Percentiles rank a stretch among this genome's conserved stretches.
phyloP scores from a whole-genome alignment of 768 basidiomycete genomes.

The Nevesoporus exiguus region DNA sequence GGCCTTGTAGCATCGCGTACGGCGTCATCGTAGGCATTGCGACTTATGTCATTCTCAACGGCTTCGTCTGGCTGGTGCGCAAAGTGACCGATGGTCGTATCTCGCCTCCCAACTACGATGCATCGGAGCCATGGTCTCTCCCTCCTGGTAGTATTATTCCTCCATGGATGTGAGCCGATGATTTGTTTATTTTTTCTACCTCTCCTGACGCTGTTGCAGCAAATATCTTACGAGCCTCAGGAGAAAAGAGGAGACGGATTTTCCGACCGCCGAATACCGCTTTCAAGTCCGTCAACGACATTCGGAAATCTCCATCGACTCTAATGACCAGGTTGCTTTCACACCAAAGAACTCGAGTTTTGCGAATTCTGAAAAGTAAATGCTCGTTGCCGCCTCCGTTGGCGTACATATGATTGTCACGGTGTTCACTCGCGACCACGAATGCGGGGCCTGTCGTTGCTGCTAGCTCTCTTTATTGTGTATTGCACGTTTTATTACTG shows the following conservation, averaged over 20 bases:
- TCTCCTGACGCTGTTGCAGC: constrained; percentile 12
- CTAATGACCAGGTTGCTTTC: constrained; percentile 24
- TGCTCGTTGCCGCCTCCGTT: background rate
- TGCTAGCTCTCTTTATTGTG: constrained; percentile 27
- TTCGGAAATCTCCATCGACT: constrained; percentile 33
- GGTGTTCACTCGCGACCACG: constrained; percentile 12
- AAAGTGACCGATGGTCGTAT: constrained; percentile 58
- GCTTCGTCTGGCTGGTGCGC: constrained; percentile 54
- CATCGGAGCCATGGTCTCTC: constrained; percentile 64
- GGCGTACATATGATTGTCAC: constrained; percentile 6
- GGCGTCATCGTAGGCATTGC: constrained; percentile 80
- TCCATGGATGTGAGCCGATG: constrained; percentile 55
- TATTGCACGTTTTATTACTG: constrained; percentile 15
- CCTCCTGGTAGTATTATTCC: constrained; percentile 72
- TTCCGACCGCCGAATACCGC: constrained; percentile 25
- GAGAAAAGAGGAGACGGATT: background rate
- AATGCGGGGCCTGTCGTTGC: constrained; percentile 17
- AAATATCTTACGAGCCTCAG: constrained; percentile 25
- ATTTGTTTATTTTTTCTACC: background rate
- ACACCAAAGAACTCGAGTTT: constrained; percentile 28
- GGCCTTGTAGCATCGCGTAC: constrained; percentile 67
- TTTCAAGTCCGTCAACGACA: constrained; percentile 32
- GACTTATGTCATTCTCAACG: constrained; percentile 72
- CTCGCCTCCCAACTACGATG: constrained; percentile 59
- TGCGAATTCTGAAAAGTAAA: constrained; percentile 27